These are phyloP conservation scores for Punctularia strigosozonata DNA, from an alignment of 768 basidiomycete genomes.

Conservation along the genomic window DNA sequence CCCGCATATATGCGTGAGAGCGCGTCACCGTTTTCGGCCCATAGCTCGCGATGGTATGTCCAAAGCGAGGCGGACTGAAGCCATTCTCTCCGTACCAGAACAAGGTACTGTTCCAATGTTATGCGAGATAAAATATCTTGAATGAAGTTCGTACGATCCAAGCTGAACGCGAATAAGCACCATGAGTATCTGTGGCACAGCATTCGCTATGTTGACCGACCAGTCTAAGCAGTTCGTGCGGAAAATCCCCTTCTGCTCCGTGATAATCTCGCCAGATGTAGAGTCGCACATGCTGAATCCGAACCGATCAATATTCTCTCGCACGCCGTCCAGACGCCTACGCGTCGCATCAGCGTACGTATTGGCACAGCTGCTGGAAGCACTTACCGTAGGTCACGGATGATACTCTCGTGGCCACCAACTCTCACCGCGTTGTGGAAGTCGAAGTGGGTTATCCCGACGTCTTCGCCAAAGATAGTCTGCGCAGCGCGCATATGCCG, in stretches of 20 bases:
- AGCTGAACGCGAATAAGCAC: conserved; percentile 28
- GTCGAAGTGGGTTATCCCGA: conserved; percentile 83
- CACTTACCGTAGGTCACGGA: conserved; percentile 55
- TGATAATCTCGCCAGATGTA: conserved; percentile 55
- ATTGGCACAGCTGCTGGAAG: neutral
- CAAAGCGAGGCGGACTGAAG: conserved; percentile 57
- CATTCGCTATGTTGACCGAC: conserved; percentile 29
- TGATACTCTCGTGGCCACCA: conserved; percentile 80
- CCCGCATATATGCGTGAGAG: conserved; percentile 92
- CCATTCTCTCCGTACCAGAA: conserved; percentile 72
- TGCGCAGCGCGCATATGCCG: conserved; percentile 65
- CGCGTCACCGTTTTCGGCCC: conserved; percentile 96
- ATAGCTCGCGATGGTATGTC: conserved; percentile 83
- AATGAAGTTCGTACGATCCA: conserved; percentile 96
- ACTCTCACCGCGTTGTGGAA: conserved; percentile 78
- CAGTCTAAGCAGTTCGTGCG: conserved; percentile 94
- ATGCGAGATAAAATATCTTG: conserved; percentile 87
- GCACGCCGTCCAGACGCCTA: conserved; percentile 51
- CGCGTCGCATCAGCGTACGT: conserved; percentile 29
- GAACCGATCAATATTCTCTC: conserved; percentile 60
- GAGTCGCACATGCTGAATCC: conserved; percentile 80
- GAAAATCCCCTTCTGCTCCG: conserved; percentile 87
- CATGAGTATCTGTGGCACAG: conserved; percentile 2
- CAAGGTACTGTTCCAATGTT: conserved; percentile 73
- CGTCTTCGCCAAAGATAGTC: conserved; percentile 48